Percentiles rank a stretch among this genome's conserved stretches.
Evolutionary conservation across 352 stramenopile species (phyloP).

Genomic region (Globisporangium recalcitrans): DNA sequence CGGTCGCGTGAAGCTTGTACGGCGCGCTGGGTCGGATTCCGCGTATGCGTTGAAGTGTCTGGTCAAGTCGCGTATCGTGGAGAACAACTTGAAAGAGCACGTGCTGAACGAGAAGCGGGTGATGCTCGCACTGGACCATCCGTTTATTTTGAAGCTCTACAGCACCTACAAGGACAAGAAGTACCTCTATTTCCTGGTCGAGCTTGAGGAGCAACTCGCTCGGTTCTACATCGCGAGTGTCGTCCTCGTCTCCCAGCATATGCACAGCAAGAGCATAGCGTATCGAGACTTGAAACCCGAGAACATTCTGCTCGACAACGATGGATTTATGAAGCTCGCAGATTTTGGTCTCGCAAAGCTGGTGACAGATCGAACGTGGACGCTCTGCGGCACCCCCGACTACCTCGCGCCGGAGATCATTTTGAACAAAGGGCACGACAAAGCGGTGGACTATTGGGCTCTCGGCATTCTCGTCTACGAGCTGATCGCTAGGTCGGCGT

Average conservation of each 20-base stretch:
- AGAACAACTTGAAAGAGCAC: slow-evolving; percentile 90
- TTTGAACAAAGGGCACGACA: slow-evolving; percentile 87
- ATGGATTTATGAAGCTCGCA: slow-evolving; percentile 87
- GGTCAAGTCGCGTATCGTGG: slow-evolving; percentile 88
- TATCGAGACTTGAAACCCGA: slow-evolving; percentile 91
- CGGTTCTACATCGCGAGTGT: slow-evolving; percentile 89
- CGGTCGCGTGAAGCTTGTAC: slow-evolving; percentile 85
- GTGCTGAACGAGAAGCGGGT: slow-evolving; percentile 90
- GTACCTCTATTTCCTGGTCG: slow-evolving; percentile 90
- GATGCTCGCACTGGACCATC: slow-evolving; percentile 85
- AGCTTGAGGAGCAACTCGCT: slow-evolving; percentile 75
- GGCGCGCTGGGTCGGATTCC: slow-evolving; percentile 52
- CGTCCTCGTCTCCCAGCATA: slow-evolving; percentile 87
- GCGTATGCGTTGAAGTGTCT: slow-evolving; percentile 91
- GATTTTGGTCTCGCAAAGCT: slow-evolving; percentile 92
- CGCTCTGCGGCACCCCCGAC: slow-evolving; percentile 89
- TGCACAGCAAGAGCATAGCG: slow-evolving; percentile 87
- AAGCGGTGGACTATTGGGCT: slow-evolving; percentile 89
- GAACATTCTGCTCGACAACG: slow-evolving; percentile 83
- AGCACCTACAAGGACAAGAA: slow-evolving; percentile 88
- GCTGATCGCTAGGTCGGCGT: slow-evolving; percentile 78
- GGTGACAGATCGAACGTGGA: slow-evolving; percentile 84
- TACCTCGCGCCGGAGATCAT: slow-evolving; percentile 93
- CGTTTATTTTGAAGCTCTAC: slow-evolving; percentile 90
- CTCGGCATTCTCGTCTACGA: slow-evolving; percentile 89